Evolutionary conservation across 208 protist species (phyloP).

Genomic region (Strigomonas culicis): DNA sequence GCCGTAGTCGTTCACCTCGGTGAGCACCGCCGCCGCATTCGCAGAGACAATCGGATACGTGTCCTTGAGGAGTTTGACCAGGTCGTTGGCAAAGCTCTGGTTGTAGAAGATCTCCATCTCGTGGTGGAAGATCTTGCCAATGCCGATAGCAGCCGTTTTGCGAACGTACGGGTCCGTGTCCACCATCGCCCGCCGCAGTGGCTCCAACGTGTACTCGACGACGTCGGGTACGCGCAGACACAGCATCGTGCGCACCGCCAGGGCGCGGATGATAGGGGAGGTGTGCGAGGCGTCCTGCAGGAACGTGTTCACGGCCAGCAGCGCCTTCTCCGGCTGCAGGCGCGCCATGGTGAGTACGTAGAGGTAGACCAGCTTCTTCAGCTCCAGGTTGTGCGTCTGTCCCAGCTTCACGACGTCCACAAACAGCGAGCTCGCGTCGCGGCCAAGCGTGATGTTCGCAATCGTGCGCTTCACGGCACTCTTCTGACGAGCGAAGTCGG

Average conservation of each 20-base stretch:
- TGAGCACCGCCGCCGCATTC: constrained; percentile 97
- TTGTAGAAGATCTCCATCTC: constrained; percentile 94
- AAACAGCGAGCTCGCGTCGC: constrained; percentile 96
- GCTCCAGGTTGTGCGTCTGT: constrained; percentile 97
- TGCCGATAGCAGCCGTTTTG: constrained; percentile 98
- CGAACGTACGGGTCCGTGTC: constrained; percentile 99
- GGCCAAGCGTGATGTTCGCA: constrained; percentile 98
- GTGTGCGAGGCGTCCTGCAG: constrained; percentile 92
- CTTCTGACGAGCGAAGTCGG: constrained; percentile 88
- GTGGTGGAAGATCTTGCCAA: constrained; percentile 99
- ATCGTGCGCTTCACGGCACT: constrained; percentile 98
- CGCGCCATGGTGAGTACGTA: constrained; percentile 99
- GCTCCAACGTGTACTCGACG: constrained; percentile 97
- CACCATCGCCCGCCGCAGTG: constrained; percentile 85
- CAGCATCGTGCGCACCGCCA: constrained; percentile 99
- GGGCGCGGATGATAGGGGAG: constrained; percentile 97
- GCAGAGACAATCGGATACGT: constrained; percentile 96
- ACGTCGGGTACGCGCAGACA: constrained; percentile 98
- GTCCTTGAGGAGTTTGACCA: constrained; percentile 95
- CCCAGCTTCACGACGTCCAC: constrained; percentile 98
- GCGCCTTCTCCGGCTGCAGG: constrained; percentile 97
- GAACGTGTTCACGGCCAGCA: constrained; percentile 99
- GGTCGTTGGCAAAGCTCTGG: constrained; percentile 86
- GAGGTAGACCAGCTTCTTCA: constrained; percentile 99
- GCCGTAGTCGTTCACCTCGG: constrained; percentile 89